A percentile compares a stretch with the other conserved stretches of the same genome.
phyloP scores from a whole-genome alignment of 2,329 filamentous ascomycete species.

The Periglandula ipomoeae region DNA sequence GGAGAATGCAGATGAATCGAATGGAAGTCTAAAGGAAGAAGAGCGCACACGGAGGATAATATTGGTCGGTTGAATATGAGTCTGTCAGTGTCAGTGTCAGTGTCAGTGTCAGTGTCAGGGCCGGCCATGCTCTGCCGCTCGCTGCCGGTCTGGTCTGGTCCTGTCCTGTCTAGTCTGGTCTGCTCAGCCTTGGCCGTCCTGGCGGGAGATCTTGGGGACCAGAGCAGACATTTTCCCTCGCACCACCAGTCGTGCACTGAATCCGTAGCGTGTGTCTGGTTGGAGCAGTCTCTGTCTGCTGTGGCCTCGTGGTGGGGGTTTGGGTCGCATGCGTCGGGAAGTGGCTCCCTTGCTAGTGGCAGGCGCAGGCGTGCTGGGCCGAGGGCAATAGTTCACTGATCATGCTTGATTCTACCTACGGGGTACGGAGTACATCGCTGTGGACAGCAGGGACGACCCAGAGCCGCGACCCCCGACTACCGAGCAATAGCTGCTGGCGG shows the following conservation, averaged over 20 bases:
- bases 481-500: too few species aligned
- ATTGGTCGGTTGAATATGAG: not conserved
- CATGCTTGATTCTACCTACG: too few species aligned
- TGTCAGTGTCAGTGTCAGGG: not conserved
- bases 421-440: too few species aligned
- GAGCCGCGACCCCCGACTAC: too few species aligned
- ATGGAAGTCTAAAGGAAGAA: slow-evolving; percentile 1
- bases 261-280: not conserved
- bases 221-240: too few species aligned
- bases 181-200: too few species aligned
- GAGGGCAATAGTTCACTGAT: too few species aligned
- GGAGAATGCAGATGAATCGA: slow-evolving; percentile 3
- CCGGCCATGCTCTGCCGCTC: not conserved
- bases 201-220: too few species aligned
- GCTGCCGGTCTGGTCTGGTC: not conserved
- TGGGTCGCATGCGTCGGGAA: not conserved
- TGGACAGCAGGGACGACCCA: too few species aligned
- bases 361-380: not conserved
- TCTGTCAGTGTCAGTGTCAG: not conserved
- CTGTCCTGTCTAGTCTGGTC: not conserved
- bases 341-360: too few species aligned
- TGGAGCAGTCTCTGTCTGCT: too few species aligned
- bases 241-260: too few species aligned
- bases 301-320: not conserved
- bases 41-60: not conserved